These are phyloP conservation scores for Mycena haematopus DNA, from an alignment of 768 basidiomycete species.

Conservation along the genomic window DNA sequence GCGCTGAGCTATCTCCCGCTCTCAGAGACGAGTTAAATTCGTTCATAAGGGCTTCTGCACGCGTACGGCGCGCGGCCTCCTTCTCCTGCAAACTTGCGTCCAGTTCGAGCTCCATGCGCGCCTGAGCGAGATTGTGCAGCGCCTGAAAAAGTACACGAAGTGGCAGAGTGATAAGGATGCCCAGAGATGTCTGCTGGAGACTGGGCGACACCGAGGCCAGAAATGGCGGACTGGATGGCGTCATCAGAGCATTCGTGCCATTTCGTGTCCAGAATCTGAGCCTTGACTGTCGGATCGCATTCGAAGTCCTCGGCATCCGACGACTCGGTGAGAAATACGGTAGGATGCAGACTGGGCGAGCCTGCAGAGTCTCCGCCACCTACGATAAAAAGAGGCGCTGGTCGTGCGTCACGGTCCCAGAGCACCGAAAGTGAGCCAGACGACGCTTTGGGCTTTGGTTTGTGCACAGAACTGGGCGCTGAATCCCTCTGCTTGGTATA, in stretches of 20 bases:
- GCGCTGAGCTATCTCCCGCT: conserved; percentile 67
- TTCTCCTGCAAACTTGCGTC: conserved; percentile 63
- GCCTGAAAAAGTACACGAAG: conserved; percentile 75
- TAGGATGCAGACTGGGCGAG: conserved; percentile 14
- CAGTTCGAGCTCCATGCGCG: conserved; percentile 69
- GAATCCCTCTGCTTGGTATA: conserved; percentile 49
- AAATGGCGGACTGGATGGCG: conserved; percentile 69
- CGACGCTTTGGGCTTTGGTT: conserved; percentile 32
- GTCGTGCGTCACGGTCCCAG: conserved; percentile 44
- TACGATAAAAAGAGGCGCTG: conserved; percentile 49
- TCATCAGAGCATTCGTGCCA: conserved; percentile 86
- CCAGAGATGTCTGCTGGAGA: conserved; percentile 52
- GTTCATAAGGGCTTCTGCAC: conserved; percentile 61
- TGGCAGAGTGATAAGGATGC: conserved; percentile 71
- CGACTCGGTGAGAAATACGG: conserved; percentile 36
- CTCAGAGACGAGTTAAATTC: conserved; percentile 65
- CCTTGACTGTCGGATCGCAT: conserved; percentile 40
- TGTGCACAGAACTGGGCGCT: conserved; percentile 23
- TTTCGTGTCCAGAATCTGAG: conserved; percentile 65
- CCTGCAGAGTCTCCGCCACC: conserved; percentile 32
- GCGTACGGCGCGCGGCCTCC: conserved; percentile 55
- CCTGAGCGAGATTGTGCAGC: conserved; percentile 61
- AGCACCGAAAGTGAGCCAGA: conserved; percentile 47
- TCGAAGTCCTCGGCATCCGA: conserved; percentile 42
- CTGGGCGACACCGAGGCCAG: conserved; percentile 51